Conservation (phyloP, 1,139 yeast genomes). For the Geotrichum carabidarum region DNA sequence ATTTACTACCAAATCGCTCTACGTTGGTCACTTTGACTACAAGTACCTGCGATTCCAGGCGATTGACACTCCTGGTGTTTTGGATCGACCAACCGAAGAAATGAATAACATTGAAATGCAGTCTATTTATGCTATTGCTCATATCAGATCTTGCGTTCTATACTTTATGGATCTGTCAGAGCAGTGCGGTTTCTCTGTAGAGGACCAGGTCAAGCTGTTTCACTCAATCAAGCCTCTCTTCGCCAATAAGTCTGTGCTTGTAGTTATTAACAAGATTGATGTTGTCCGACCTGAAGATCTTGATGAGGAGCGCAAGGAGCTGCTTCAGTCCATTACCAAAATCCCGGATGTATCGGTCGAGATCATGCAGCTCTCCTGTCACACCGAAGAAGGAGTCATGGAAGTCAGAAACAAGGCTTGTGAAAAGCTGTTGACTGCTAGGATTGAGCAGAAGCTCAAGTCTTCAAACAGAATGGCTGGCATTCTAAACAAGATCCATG, state of each 20-base stretch:
- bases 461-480: slow-evolving; percentile 84
- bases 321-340: slow-evolving; percentile 52
- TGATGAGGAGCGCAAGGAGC: slow-evolving; percentile 65
- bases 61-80: slow-evolving; percentile 97
- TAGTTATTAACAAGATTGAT: slow-evolving; percentile 92
- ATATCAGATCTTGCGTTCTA: slow-evolving; percentile 89
- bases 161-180: slow-evolving; percentile 98
- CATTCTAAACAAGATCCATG: slow-evolving; percentile 92
- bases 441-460: slow-evolving; percentile 95
- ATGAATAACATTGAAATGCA: slow-evolving; percentile 99
- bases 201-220: slow-evolving; percentile 94
- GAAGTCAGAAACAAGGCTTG: slow-evolving; percentile 95
- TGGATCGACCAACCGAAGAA: slow-evolving; percentile 98
- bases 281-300: slow-evolving; percentile 81
- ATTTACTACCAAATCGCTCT: slow-evolving; percentile 90
- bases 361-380: slow-evolving; percentile 87
- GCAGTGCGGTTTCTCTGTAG: slow-evolving; percentile 97
- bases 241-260: slow-evolving; percentile 93
- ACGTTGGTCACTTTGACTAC: slow-evolving; percentile 96
- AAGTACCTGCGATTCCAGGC: slow-evolving; percentile 97
- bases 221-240: slow-evolving; percentile 95
- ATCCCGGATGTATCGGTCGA: slow-evolving; percentile 70
- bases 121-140: slow-evolving; percentile 96
- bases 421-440: slow-evolving; percentile 87
- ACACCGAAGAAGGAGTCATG: slow-evolving; percentile 93